These are phyloP conservation scores for Fragaria nilgerrensis DNA, from an alignment of 306 rosid species.

Conservation along the genomic window DNA sequence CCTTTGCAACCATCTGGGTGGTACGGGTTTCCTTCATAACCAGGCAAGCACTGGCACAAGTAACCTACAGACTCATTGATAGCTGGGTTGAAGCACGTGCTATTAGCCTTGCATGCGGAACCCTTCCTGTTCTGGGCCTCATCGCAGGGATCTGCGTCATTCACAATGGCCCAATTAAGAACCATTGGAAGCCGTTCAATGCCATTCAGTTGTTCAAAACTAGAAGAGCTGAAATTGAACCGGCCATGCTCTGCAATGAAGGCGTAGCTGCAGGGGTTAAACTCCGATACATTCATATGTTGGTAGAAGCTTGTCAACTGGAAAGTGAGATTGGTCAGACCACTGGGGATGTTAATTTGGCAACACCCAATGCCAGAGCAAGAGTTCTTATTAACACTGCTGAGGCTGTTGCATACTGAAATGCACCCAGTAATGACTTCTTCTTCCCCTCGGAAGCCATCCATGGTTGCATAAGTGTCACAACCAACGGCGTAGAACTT, in stretches of 20 bases:
- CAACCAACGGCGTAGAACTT: conserved; percentile 8
- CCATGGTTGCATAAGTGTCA: neutral
- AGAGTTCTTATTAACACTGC: neutral
- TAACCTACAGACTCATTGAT: neutral
- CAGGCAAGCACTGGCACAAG: neutral
- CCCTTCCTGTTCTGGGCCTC: neutral
- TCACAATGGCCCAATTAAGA: conserved; percentile 9
- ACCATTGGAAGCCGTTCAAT: neutral
- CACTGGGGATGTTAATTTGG: conserved; percentile 3
- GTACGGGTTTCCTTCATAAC: neutral
- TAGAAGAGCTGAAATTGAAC: conserved; percentile 1
- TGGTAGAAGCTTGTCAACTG: neutral
- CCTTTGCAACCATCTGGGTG: conserved; percentile 8
- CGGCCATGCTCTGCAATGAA: neutral
- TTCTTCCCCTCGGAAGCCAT: no score
- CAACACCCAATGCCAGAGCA: conserved; percentile 27
- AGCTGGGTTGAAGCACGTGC: neutral
- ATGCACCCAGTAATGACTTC: neutral
- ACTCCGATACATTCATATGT: neutral
- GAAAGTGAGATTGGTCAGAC: neutral
- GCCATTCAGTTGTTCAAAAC: neutral
- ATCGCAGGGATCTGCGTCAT: neutral
- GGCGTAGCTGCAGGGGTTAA: conserved; percentile 22
- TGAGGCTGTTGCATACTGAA: neutral
- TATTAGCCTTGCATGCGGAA: neutral